These are phyloP conservation scores for Bassia scoparia DNA, from an alignment of 148 eudicot species.

Conservation along the genomic window DNA sequence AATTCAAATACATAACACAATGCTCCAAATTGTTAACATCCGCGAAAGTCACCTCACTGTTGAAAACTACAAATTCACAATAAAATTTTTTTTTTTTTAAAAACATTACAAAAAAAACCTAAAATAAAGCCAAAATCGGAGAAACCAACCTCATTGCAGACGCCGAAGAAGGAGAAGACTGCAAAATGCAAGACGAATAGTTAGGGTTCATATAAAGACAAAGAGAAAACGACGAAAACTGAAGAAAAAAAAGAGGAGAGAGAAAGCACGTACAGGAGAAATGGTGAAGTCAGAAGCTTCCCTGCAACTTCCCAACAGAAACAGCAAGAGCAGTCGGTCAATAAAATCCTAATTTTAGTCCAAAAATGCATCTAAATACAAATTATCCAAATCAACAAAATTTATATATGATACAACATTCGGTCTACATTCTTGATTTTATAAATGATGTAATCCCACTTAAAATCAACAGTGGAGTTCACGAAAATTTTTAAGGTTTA, in stretches of 20 bases:
- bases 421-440: no score
- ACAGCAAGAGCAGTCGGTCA: no score
- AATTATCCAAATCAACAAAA: no score
- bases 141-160: conserved; percentile 57
- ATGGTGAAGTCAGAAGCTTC: conserved; percentile 23
- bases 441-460: no score
- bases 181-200: background rate
- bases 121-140: background rate
- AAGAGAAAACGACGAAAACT: conserved; percentile 4
- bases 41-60: conserved; percentile 72
- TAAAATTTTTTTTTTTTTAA: no score
- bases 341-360: no score
- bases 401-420: no score
- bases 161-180: conserved; percentile 44
- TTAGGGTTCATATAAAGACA: background rate
- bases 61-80: background rate
- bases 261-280: conserved; percentile 11
- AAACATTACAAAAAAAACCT: background rate
- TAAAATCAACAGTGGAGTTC: no score
- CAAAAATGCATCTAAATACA: no score
- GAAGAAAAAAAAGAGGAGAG: background rate
- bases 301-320: no score
- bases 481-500: no score
- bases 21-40: conserved; percentile 85
- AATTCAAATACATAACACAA: conserved; percentile 84